phyloP scores from a whole-genome alignment of 257 asterid genomes.

The Osmanthus fragrans region DNA sequence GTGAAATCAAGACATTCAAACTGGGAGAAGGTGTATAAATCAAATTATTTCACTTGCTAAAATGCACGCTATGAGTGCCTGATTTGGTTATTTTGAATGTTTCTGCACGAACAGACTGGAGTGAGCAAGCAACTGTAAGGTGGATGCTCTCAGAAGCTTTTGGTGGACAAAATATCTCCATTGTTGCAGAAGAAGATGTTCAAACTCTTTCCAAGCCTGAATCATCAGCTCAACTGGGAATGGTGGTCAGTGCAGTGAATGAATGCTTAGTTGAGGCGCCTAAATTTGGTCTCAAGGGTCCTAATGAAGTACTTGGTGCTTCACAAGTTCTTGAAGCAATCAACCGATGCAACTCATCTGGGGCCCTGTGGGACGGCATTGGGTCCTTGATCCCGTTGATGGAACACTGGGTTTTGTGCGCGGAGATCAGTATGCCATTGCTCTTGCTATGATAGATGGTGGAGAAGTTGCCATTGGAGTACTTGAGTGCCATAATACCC shows the following conservation, averaged over 20 bases:
- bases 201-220: constrained; percentile 60
- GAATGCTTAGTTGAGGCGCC: constrained; percentile 65
- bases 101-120: constrained; percentile 57
- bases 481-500: constrained; percentile 78
- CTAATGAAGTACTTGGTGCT: constrained; percentile 40
- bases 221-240: constrained; percentile 46
- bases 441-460: constrained; percentile 65
- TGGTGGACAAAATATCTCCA: constrained; percentile 50
- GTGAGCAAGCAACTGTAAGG: constrained; percentile 82
- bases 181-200: constrained; percentile 86
- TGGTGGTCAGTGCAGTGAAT: constrained; percentile 59
- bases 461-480: constrained; percentile 71
- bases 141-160: constrained; percentile 59
- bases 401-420: constrained; percentile 84
- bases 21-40: not conserved
- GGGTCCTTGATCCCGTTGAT: constrained; percentile 90
- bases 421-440: constrained; percentile 84
- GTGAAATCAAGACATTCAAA: not conserved
- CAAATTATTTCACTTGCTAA: not conserved
- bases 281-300: constrained; percentile 60
- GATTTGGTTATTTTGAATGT: not conserved
- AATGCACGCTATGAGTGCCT: not conserved
- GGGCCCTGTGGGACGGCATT: constrained; percentile 79
- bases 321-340: constrained; percentile 70
- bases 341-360: constrained; percentile 61